Conservation (phyloP, 2,329 filamentous ascomycete species). For the Aspergillus tamarii region DNA sequence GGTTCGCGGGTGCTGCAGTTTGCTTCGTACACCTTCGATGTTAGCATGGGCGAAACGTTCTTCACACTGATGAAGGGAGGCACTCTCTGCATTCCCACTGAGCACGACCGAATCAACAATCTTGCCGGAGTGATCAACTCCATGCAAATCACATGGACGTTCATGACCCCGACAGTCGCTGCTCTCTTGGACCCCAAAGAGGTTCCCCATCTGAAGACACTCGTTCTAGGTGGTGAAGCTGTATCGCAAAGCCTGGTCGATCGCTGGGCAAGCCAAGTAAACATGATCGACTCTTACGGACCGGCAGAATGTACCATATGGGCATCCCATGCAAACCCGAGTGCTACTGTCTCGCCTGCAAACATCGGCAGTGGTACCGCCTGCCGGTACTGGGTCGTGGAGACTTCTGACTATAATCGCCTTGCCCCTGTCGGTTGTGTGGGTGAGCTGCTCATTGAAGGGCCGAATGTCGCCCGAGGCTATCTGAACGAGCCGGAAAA, state of each 20-base stretch:
- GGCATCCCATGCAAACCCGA: slow-evolving; percentile 12
- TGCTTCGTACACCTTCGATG: slow-evolving; percentile 55
- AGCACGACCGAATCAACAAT: slow-evolving; percentile 47
- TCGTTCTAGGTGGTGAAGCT: slow-evolving; percentile 30
- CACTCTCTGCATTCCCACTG: slow-evolving; percentile 57
- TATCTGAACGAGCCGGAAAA: slow-evolving; percentile 29
- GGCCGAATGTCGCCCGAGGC: slow-evolving; percentile 25
- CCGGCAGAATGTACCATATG: slow-evolving; percentile 21
- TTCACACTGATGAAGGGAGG: slow-evolving; percentile 56
- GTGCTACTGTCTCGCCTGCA: neutral
- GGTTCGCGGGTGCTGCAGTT: slow-evolving; percentile 55
- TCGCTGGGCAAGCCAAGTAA: neutral
- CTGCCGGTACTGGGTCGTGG: slow-evolving; percentile 41
- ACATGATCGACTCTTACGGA: slow-evolving; percentile 6
- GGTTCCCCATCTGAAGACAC: slow-evolving; percentile 40
- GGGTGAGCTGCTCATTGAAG: slow-evolving; percentile 46
- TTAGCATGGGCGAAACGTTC: slow-evolving; percentile 54
- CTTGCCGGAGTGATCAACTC: slow-evolving; percentile 50
- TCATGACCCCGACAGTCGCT: slow-evolving; percentile 61
- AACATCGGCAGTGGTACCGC: slow-evolving; percentile 40
- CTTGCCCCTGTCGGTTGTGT: slow-evolving; percentile 41
- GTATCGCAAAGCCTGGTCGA: neutral
- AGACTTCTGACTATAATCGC: slow-evolving; percentile 36
- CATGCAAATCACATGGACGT: slow-evolving; percentile 54
- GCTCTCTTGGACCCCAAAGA: slow-evolving; percentile 40